phyloP scores from a whole-genome alignment of 768 basidiomycete species.

The Arthromyces matolae region DNA sequence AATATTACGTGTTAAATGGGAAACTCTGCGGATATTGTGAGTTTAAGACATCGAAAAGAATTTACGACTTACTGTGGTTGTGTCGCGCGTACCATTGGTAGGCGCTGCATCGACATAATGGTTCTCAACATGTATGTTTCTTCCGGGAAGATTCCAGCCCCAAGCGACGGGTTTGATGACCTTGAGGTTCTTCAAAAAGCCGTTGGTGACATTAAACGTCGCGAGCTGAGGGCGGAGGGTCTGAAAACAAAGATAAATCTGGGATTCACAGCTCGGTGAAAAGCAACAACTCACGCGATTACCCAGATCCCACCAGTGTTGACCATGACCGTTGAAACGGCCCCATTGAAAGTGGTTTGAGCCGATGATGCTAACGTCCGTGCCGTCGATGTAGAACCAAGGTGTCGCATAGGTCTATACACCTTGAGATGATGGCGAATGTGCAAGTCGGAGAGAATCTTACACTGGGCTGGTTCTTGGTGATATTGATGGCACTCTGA shows the following conservation, averaged over 20 bases:
- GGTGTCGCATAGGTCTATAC: slow-evolving; percentile 37
- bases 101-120: slow-evolving; percentile 40
- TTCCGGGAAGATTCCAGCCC: slow-evolving; percentile 41
- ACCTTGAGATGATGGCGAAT: not conserved
- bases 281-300: slow-evolving; percentile 30
- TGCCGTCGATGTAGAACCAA: slow-evolving; percentile 44
- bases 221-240: slow-evolving; percentile 43
- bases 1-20: slow-evolving; percentile 44
- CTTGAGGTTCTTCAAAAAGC: slow-evolving; percentile 33
- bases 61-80: slow-evolving; percentile 26
- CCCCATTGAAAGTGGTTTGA: slow-evolving; percentile 37
- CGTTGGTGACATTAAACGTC: slow-evolving; percentile 44
- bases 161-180: slow-evolving; percentile 49
- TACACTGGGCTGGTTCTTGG: slow-evolving; percentile 34
- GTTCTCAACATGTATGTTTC: slow-evolving; percentile 35
- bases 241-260: slow-evolving; percentile 14
- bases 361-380: slow-evolving; percentile 38
- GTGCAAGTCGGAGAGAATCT: slow-evolving; percentile 9
- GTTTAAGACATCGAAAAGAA: no score
- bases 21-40: no score
- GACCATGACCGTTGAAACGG: slow-evolving; percentile 43
- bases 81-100: slow-evolving; percentile 34
- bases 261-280: not conserved
- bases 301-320: slow-evolving; percentile 48
- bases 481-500: slow-evolving; percentile 36